Base-by-base conservation (phyloP, 331 rosid species). In the Acacia concinna region DNA sequence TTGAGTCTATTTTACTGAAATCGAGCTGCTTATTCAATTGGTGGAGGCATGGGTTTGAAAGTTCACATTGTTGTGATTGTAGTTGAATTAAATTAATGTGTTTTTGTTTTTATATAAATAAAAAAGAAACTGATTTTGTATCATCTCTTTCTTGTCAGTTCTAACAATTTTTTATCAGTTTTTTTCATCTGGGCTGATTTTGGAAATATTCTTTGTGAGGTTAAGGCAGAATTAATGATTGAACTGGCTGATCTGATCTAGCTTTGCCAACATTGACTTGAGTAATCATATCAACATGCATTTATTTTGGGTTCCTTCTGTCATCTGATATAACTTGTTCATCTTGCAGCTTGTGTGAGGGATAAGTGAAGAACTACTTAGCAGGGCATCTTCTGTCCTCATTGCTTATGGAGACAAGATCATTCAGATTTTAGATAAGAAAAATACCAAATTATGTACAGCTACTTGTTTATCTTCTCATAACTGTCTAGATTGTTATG, bases 261-360 rank as follows among this genome's bases (percentile, higher is more conserved):
- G 31, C 3, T 56, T 56, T 56, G 30, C 5, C 30, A 9, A 23
- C 60, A 21, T 7, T 57, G 34, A 27, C 74, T 27, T 40, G 57
- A 69, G 25, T 27, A 44, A 43, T 69, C 25, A 43, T 15, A 25
- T 25, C 31, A 51, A 35, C n/a, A 17, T 71, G 59, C 49, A 56
- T 66, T 34, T 65, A 17, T 71, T 79, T 37, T 66, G 74, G 74
- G 32, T 30, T 25, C 20, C 4, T 41, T 66, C 23, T 21, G 56
- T 72, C 46, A 60, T 68, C 49, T 43, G 44, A 77, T 28, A 7
- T 56, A 10, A 56, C 14, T 66, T 75, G 81, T 82, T 69, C 32
- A 52, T 14, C 74, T 82, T 85, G 83, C 87, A 89, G 90, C 90
- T 70, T 89, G 88, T 59, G 60, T 62, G 41, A 80, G 81, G 28